Percentiles rank a stretch among this genome's conserved stretches.
These are phyloP conservation scores for Blepharisma japonicum DNA, from an alignment of 73 alveolate species.

Conservation along the genomic window DNA sequence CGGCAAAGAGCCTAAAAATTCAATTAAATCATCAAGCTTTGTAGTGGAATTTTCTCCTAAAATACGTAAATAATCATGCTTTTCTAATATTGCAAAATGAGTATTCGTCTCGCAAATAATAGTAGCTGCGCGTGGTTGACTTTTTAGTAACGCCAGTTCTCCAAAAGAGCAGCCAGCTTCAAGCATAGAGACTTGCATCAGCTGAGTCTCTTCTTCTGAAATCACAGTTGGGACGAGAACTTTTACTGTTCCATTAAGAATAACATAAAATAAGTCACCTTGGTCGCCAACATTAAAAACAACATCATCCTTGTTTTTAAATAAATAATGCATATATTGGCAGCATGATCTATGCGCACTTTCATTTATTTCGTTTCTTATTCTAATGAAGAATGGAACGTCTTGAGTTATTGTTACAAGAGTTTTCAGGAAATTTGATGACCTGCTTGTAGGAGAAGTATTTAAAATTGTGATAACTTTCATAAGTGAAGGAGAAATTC, in stretches of 20 bases:
- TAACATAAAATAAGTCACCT: conserved; percentile 38
- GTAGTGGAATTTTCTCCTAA: background rate
- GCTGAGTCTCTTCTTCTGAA: conserved; percentile 5
- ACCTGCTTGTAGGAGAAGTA: no score
- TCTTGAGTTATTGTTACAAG: no score
- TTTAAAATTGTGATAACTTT: no score
- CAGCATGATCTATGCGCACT: no score
- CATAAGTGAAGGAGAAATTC: no score
- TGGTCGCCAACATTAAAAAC: conserved; percentile 27
- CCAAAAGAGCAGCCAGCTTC: conserved; percentile 37
- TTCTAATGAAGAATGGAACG: no score
- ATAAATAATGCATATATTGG: no score
- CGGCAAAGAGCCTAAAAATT: conserved; percentile 21
- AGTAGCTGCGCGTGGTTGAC: conserved; percentile 36
- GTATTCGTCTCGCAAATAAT: conserved; percentile 21
- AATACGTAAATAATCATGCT: conserved; percentile 35
- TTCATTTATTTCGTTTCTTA: no score
- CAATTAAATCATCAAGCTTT: conserved; percentile 25
- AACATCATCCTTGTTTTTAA: background rate
- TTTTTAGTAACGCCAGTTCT: conserved; percentile 37
- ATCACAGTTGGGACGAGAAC: conserved; percentile 15
- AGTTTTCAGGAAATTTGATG: no score
- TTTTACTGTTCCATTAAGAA: conserved; percentile 32
- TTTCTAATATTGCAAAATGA: conserved; percentile 32
- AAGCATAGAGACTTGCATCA: background rate